Percentiles rank a stretch among this genome's conserved stretches.
Conservation (phyloP, 306 rosid species). For the Gleditsia sinensis region DNA sequence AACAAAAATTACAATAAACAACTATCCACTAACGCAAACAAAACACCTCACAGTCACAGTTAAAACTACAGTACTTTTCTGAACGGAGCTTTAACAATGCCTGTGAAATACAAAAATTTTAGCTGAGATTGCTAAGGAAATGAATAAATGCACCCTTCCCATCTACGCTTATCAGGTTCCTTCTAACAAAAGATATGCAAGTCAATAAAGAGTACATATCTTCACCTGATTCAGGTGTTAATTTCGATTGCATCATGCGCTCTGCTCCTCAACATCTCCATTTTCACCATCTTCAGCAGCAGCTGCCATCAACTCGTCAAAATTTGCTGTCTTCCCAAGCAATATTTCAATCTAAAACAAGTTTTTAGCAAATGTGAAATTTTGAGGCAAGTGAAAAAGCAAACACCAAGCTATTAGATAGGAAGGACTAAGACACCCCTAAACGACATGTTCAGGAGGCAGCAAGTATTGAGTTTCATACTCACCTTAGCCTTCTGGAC, state of each 20-base stretch:
- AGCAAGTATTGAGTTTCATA: neutral
- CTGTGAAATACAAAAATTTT: too few species aligned
- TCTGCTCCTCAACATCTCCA: constrained; percentile 62
- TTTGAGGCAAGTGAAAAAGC: constrained; percentile 21
- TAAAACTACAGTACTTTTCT: too few species aligned
- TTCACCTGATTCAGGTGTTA: constrained; percentile 19
- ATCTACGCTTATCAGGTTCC: constrained; percentile 20
- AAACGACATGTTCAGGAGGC: neutral
- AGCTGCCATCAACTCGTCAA: constrained; percentile 80
- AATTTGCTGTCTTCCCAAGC: constrained; percentile 74
- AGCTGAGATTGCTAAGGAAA: too few species aligned
- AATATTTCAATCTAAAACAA: constrained; percentile 68
- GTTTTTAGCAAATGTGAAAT: constrained; percentile 15
- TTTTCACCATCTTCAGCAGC: constrained; percentile 59
- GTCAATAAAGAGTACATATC: constrained; percentile 35
- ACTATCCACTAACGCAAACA: constrained; percentile 6
- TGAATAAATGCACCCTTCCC: too few species aligned
- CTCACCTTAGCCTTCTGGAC: constrained; percentile 85
- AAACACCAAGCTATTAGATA: neutral
- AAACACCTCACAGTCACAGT: too few species aligned
- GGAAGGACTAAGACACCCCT: neutral
- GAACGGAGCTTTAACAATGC: too few species aligned
- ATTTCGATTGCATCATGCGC: constrained; percentile 26
- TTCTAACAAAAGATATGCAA: constrained; percentile 36
- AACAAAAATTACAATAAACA: neutral